phyloP scores from a whole-genome alignment of 2,329 filamentous ascomycete genomes.

The Neonectria magnoliae region DNA sequence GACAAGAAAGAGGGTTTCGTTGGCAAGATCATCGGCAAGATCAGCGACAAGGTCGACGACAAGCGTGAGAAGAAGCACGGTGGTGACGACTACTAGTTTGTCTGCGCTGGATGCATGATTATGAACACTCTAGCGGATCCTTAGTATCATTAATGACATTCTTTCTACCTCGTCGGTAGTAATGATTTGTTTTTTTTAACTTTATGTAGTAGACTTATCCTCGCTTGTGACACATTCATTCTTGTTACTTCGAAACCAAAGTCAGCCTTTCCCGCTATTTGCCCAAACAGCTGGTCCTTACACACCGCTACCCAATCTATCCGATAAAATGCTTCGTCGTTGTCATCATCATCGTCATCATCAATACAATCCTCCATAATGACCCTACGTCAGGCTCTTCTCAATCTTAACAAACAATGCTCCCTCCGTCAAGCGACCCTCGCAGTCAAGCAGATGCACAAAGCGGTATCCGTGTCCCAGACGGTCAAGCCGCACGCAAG shows the following conservation, averaged over 20 bases:
- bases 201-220: background rate
- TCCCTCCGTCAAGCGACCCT: conserved; percentile 73
- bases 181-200: background rate
- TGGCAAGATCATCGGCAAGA: conserved; percentile 58
- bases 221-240: background rate
- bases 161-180: background rate
- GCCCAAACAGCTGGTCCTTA: background rate
- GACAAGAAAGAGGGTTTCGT: conserved; percentile 15
- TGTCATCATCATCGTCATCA: conserved; percentile 7
- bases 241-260: background rate
- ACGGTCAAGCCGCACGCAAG: conserved; percentile 85
- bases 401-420: conserved; percentile 78
- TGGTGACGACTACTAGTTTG: conserved; percentile 37
- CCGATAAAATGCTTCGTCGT: background rate
- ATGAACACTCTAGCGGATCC: conserved; percentile 6
- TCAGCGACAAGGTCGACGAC: conserved; percentile 67
- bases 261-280: background rate
- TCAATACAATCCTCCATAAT: background rate
- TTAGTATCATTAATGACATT: conserved; percentile 9
- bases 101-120: background rate
- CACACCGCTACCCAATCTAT: background rate
- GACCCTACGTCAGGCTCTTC: conserved; percentile 58
- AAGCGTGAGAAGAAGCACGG: conserved; percentile 57
- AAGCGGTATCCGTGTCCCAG: conserved; percentile 80
- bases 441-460: conserved; percentile 76